These are phyloP conservation scores for Cryptococcus jaspeensis DNA, from an alignment of 1,284 basidiomycete genomes.

Conservation along the genomic window DNA sequence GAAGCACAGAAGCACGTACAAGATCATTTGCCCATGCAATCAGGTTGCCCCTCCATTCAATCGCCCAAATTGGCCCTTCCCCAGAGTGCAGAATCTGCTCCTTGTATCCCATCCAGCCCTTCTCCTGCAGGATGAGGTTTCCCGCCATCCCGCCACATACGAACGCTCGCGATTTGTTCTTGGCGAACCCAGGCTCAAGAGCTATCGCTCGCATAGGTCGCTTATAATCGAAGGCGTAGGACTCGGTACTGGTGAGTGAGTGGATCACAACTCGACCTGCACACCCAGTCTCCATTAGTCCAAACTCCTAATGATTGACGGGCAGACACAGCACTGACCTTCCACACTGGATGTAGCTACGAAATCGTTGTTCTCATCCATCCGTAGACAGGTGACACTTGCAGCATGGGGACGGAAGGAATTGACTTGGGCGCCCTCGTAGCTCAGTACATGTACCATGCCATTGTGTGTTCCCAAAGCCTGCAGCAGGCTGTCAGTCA, in stretches of 20 bases:
- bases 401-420: slow-evolving; percentile 92
- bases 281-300: neutral
- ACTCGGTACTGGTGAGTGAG: slow-evolving; percentile 76
- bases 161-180: slow-evolving; percentile 75
- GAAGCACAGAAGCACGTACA: slow-evolving; percentile 53
- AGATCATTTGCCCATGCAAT: slow-evolving; percentile 97
- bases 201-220: slow-evolving; percentile 88
- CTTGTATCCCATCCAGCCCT: slow-evolving; percentile 94
- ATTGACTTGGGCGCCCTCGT: slow-evolving; percentile 78
- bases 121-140: slow-evolving; percentile 80
- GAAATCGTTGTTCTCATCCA: slow-evolving; percentile 85
- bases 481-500: slow-evolving; percentile 49
- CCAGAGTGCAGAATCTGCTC: slow-evolving; percentile 81
- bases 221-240: slow-evolving; percentile 86
- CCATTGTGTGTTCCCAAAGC: slow-evolving; percentile 89
- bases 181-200: slow-evolving; percentile 87
- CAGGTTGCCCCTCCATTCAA: slow-evolving; percentile 78
- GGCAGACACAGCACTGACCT: slow-evolving; percentile 58
- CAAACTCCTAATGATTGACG: slow-evolving; percentile 30
- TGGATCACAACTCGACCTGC: slow-evolving; percentile 83
- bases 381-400: slow-evolving; percentile 76
- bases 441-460: slow-evolving; percentile 81
- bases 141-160: slow-evolving; percentile 94
- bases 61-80: slow-evolving; percentile 93
- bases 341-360: slow-evolving; percentile 92